Evolutionary conservation across 768 basidiomycete genomes (phyloP).

Genomic region (Pleurotus djamor): DNA sequence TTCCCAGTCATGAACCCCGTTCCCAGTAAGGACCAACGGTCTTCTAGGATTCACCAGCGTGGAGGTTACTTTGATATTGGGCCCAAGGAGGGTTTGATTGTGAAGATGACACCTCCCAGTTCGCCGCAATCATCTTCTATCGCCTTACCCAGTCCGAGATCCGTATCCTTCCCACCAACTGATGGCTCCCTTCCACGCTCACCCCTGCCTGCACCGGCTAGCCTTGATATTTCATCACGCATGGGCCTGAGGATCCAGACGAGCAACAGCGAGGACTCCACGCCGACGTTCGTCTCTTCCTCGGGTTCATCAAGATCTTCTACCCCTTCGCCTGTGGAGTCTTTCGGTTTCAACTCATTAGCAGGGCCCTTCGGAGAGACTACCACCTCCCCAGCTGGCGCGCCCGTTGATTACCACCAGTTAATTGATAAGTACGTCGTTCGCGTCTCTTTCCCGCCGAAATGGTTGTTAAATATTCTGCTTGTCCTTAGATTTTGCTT

Average conservation of each 20-base stretch:
- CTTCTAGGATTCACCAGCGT: conserved; percentile 51
- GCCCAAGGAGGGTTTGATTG: conserved; percentile 20
- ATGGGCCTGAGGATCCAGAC: conserved; percentile 4
- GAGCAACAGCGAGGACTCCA: conserved; percentile 35
- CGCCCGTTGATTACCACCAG: conserved; percentile 50
- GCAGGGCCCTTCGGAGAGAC: conserved; percentile 12
- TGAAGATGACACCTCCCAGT: conserved; percentile 49
- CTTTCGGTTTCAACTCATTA: conserved; percentile 17
- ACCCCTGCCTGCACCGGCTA: background rate
- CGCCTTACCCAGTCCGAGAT: conserved; percentile 17
- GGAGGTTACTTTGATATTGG: conserved; percentile 47
- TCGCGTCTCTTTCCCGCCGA: background rate
- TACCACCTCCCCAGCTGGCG: conserved; percentile 14
- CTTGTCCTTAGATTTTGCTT: conserved; percentile 66
- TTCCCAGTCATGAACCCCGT: conserved; percentile 19
- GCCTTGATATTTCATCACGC: background rate
- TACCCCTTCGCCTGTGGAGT: conserved; percentile 38
- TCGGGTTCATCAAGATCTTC: conserved; percentile 40
- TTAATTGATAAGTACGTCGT: conserved; percentile 62
- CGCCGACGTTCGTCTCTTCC: conserved; percentile 44
- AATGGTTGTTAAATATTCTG: conserved; percentile 4
- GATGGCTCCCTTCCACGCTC: conserved; percentile 3
- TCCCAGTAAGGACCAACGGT: conserved; percentile 3
- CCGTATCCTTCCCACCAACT: conserved; percentile 33
- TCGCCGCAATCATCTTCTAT: conserved; percentile 28